phyloP scores from a whole-genome alignment of 2,329 filamentous ascomycete species.

The Monilinia vaccinii-corymbosi region DNA sequence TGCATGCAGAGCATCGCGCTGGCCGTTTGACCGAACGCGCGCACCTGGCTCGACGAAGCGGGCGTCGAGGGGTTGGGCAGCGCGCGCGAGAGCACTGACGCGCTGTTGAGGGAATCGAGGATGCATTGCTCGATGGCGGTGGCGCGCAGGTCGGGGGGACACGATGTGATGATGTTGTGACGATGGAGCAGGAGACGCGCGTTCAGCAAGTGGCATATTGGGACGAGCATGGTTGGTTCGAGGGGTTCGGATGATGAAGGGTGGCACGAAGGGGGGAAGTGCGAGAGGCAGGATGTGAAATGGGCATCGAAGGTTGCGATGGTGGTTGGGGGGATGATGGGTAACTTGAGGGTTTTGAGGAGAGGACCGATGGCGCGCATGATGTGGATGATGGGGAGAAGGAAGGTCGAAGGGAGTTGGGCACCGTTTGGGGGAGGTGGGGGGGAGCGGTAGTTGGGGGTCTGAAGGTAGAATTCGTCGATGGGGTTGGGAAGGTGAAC shows the following conservation, averaged over 20 bases:
- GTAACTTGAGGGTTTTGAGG: conserved; percentile 58
- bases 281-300: conserved; percentile 63
- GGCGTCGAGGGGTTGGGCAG: conserved; percentile 34
- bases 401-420: conserved; percentile 55
- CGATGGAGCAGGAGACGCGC: conserved; percentile 79
- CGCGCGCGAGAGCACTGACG: conserved; percentile 61
- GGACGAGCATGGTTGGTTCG: conserved; percentile 64
- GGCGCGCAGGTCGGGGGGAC: conserved; percentile 53
- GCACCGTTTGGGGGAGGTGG: conserved; percentile 40
- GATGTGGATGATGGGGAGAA: conserved; percentile 74
- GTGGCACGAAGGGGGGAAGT: conserved; percentile 69
- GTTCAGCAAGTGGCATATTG: conserved; percentile 71
- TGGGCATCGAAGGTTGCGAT: conserved; percentile 74
- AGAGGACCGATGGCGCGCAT: conserved; percentile 69
- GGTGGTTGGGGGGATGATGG: conserved; percentile 55
- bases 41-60: conserved; percentile 11
- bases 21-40: conserved; percentile 31
- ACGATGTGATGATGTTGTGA: conserved; percentile 73
- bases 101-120: conserved; percentile 67
- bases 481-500: conserved; percentile 68
- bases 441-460: conserved; percentile 35
- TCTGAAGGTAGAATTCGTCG: conserved; percentile 72
- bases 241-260: conserved; percentile 56
- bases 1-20: conserved; percentile 73
- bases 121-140: conserved; percentile 72